These are phyloP conservation scores for Linum tenue DNA, from an alignment of 345 rosid species.

Conservation along the genomic window DNA sequence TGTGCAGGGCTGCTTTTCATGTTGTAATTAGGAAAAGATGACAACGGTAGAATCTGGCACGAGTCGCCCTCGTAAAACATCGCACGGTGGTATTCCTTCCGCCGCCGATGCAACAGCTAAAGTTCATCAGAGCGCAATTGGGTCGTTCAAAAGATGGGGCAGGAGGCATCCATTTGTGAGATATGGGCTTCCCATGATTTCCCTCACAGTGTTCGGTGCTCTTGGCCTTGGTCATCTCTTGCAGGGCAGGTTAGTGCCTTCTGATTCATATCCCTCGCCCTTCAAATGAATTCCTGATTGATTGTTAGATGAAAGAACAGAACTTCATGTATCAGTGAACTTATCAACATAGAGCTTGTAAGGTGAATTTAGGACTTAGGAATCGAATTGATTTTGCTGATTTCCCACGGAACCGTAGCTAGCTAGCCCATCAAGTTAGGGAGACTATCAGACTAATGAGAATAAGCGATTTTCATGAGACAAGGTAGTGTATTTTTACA, in stretches of 20 bases:
- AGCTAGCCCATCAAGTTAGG: too few relatives aligned
- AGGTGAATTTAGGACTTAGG: background rate
- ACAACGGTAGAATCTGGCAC: background rate
- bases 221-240: constrained; percentile 79
- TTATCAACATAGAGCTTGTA: background rate
- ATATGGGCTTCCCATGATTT: constrained; percentile 94
- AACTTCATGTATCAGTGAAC: background rate
- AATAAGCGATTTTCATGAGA: too few relatives aligned
- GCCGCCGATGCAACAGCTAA: background rate
- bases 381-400: too few relatives aligned
- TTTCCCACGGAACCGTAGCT: background rate
- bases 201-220: constrained; percentile 73
- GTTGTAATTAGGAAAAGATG: background rate
- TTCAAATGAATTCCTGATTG: background rate
- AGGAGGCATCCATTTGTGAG: constrained; percentile 74
- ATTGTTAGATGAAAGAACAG: background rate
- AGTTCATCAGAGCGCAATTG: constrained; percentile 14
- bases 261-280: constrained; percentile 1
- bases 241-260: constrained; percentile 71
- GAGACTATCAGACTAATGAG: too few relatives aligned
- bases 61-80: constrained; percentile 6
- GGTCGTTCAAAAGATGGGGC: constrained; percentile 75
- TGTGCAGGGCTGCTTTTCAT: background rate
- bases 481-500: too few relatives aligned
- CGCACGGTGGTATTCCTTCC: background rate